A percentile compares a stretch with the other conserved stretches of the same genome.
These are phyloP conservation scores for Teratosphaeria nubilosa DNA, from an alignment of 2,329 filamentous ascomycete genomes.

Conservation along the genomic window DNA sequence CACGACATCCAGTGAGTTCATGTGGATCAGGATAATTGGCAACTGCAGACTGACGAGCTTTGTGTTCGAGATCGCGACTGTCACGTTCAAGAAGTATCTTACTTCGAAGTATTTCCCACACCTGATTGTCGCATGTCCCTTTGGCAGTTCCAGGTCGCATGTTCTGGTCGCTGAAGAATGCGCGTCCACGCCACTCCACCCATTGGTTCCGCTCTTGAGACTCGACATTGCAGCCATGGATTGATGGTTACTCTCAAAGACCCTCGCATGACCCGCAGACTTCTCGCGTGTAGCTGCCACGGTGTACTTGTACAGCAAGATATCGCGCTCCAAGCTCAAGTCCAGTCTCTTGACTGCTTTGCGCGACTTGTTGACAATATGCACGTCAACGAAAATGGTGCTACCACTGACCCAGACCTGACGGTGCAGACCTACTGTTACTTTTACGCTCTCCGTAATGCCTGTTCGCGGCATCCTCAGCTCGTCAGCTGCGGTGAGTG, in stretches of 20 bases:
- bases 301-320: conserved; percentile 43
- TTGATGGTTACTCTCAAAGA: conserved; percentile 43
- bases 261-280: conserved; percentile 40
- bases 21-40: conserved; percentile 47
- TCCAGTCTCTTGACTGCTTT: conserved; percentile 42
- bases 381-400: conserved; percentile 45
- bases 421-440: conserved; percentile 46
- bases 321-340: conserved; percentile 41
- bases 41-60: conserved; percentile 45
- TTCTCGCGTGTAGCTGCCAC: conserved; percentile 38
- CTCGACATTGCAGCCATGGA: conserved; percentile 35
- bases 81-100: conserved; percentile 44
- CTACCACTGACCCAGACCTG: conserved; percentile 50
- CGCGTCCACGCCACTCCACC: conserved; percentile 39
- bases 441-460: conserved; percentile 34
- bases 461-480: conserved; percentile 31
- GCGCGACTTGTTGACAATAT: conserved; percentile 40
- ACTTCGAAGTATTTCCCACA: conserved; percentile 49
- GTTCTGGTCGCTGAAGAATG: conserved; percentile 39
- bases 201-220: conserved; percentile 33
- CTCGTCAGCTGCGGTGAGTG: conserved; percentile 41
- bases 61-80: conserved; percentile 35
- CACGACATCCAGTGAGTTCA: conserved; percentile 47
- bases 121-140: conserved; percentile 41
- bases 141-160: conserved; percentile 41